Conservation (phyloP, 2,329 filamentous ascomycete species). For the Pyricularia grisea region DNA sequence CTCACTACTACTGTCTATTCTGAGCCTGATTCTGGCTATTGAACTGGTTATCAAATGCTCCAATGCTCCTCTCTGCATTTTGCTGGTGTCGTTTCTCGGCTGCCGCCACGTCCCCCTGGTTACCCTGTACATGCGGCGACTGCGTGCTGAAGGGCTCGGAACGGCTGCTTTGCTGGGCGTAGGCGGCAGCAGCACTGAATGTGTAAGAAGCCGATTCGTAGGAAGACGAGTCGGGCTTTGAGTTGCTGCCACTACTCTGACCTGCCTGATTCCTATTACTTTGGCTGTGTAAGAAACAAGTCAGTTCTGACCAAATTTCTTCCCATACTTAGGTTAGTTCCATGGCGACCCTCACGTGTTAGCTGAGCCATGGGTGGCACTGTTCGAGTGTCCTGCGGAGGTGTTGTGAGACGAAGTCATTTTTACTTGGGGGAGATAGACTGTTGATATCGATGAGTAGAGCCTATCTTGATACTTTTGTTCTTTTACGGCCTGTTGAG, state of each 20-base stretch:
- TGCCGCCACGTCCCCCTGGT: background rate
- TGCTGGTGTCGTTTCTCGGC: background rate
- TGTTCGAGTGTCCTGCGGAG: background rate
- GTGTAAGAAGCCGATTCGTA: background rate
- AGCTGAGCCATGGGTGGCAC: background rate
- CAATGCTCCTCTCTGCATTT: background rate
- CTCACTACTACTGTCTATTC: background rate
- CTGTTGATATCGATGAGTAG: too few relatives aligned
- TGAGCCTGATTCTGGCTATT: background rate
- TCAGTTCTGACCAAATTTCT: background rate
- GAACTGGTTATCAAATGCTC: background rate
- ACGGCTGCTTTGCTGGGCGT: background rate
- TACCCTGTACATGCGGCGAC: background rate
- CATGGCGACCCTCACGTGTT: background rate
- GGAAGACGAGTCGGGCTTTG: background rate
- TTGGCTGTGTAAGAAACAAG: background rate
- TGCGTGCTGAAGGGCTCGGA: background rate
- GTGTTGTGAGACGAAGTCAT: background rate
- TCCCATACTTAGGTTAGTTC: background rate
- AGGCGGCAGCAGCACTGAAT: background rate
- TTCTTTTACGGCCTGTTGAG: background rate
- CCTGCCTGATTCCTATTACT: background rate
- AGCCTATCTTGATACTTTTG: background rate
- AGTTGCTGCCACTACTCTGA: background rate
- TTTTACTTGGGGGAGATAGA: background rate